Evolutionary conservation across 2,329 filamentous ascomycete species (phyloP).

Genomic region (Trichoderma oligosporum): DNA sequence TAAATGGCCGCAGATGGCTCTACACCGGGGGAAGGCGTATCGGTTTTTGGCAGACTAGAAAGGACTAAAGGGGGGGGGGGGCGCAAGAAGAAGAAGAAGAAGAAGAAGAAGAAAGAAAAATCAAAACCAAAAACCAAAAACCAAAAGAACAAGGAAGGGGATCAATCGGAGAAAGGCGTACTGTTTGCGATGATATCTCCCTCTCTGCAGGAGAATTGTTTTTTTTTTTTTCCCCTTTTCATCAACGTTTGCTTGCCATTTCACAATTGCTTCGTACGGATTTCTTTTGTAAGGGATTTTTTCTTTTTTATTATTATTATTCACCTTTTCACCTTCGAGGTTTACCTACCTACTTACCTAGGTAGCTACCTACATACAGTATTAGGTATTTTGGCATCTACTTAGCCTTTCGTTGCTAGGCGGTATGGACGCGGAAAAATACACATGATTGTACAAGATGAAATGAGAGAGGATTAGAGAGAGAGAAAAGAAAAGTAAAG

Average conservation of each 20-base stretch:
- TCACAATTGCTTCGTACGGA: background rate
- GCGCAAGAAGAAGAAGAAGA: background rate
- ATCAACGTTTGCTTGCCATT: too few species aligned
- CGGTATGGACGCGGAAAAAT: too few species aligned
- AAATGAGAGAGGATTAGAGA: too few species aligned
- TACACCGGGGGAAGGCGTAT: constrained; percentile 13
- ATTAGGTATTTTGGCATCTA: too few species aligned
- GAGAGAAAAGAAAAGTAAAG: too few species aligned
- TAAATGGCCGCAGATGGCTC: constrained; percentile 6
- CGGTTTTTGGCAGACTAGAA: constrained; percentile 1
- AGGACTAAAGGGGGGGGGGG: constrained; percentile 15
- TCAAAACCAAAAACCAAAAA: background rate
- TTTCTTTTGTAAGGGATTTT: too few species aligned
- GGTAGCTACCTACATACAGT: too few species aligned
- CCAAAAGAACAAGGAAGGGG: background rate
- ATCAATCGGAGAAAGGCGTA: background rate
- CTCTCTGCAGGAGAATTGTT: background rate
- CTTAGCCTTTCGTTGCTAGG: too few species aligned
- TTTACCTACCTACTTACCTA: too few species aligned
- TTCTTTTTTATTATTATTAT: too few species aligned
- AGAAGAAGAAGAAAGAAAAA: background rate
- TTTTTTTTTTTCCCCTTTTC: background rate
- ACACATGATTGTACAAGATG: too few species aligned
- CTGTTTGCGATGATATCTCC: constrained; percentile 6
- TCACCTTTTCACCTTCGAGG: too few species aligned